Conservation (phyloP, 305 asterid genomes). For the Rubia occidens region DNA sequence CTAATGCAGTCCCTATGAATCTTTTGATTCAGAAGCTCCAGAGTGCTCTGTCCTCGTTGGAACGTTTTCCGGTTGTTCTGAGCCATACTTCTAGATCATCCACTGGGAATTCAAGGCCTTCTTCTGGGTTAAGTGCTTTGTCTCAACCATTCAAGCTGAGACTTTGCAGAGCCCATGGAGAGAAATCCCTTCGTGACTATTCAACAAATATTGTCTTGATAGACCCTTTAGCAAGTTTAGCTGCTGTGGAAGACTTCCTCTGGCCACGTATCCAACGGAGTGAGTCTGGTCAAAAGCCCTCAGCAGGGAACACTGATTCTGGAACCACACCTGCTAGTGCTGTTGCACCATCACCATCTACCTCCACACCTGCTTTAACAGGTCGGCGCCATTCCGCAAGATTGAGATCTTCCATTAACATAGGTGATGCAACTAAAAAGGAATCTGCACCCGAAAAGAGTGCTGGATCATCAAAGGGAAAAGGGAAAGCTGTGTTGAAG, state of each 20-base stretch:
- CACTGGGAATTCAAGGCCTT: constrained; percentile 68
- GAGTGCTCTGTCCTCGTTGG: constrained; percentile 79
- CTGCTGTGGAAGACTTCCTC: constrained; percentile 89
- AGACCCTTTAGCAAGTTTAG: constrained; percentile 93
- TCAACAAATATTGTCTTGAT: constrained; percentile 87
- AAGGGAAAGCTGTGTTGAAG: constrained; percentile 88
- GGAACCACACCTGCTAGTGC: constrained; percentile 50
- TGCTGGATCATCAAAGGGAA: constrained; percentile 62
- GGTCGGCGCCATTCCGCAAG: constrained; percentile 76
- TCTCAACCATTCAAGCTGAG: constrained; percentile 92
- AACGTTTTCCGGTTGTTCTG: constrained; percentile 88
- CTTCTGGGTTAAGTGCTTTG: constrained; percentile 86
- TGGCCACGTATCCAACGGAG: constrained; percentile 90
- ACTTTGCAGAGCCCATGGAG: constrained; percentile 93
- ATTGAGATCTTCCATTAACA: constrained; percentile 56
- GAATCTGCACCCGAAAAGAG: constrained; percentile 47
- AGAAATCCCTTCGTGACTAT: constrained; percentile 91
- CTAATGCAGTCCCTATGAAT: constrained; percentile 54
- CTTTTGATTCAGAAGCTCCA: constrained; percentile 84
- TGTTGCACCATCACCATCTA: constrained; percentile 49
- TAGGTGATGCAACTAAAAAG: constrained; percentile 50
- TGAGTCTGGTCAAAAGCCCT: constrained; percentile 64
- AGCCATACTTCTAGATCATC: constrained; percentile 86
- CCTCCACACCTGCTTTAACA: constrained; percentile 49
- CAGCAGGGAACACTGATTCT: constrained; percentile 55